Percentiles rank a stretch among this genome's conserved stretches.
These are phyloP conservation scores for Monosporozyma unispora DNA, from an alignment of 805 yeast genomes.

Conservation along the genomic window DNA sequence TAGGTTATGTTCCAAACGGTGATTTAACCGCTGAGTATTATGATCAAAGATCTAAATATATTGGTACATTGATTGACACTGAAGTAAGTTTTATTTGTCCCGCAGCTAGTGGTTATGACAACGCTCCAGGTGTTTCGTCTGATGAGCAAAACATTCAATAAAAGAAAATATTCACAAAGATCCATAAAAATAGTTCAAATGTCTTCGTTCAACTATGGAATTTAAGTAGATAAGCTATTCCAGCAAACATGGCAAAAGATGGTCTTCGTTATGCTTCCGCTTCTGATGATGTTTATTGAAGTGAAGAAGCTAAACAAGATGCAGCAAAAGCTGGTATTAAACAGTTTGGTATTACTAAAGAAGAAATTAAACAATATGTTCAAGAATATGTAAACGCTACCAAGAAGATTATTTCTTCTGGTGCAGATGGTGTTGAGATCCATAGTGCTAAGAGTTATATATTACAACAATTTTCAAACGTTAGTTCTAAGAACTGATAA, in stretches of 20 bases:
- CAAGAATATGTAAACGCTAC: slow-evolving; percentile 39
- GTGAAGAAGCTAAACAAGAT: slow-evolving; percentile 27
- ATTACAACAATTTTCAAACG: slow-evolving; percentile 45
- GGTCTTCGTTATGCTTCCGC: slow-evolving; percentile 35
- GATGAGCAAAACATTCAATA: slow-evolving; percentile 40
- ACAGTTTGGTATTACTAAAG: slow-evolving; percentile 11
- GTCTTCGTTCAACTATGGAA: slow-evolving; percentile 10
- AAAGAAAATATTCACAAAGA: slow-evolving; percentile 38
- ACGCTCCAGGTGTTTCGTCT: slow-evolving; percentile 44
- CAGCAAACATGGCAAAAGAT: slow-evolving; percentile 29
- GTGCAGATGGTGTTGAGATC: slow-evolving; percentile 54
- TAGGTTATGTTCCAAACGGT: no score
- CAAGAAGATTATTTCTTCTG: slow-evolving; percentile 26
- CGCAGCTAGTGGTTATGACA: slow-evolving; percentile 33
- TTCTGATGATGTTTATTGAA: slow-evolving; percentile 29
- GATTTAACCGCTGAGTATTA: no score
- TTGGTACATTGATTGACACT: no score
- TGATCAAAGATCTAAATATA: no score
- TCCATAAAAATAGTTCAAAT: slow-evolving; percentile 42
- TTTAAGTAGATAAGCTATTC: slow-evolving; percentile 37
- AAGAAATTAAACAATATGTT: slow-evolving; percentile 32
- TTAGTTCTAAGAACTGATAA: slow-evolving; percentile 38
- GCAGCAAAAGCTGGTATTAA: slow-evolving; percentile 29
- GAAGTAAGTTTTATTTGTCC: no score
- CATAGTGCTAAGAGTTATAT: slow-evolving; percentile 63